These are phyloP conservation scores for Rhodotorula taiwanensis DNA, from an alignment of 768 basidiomycete genomes.

Conservation along the genomic window DNA sequence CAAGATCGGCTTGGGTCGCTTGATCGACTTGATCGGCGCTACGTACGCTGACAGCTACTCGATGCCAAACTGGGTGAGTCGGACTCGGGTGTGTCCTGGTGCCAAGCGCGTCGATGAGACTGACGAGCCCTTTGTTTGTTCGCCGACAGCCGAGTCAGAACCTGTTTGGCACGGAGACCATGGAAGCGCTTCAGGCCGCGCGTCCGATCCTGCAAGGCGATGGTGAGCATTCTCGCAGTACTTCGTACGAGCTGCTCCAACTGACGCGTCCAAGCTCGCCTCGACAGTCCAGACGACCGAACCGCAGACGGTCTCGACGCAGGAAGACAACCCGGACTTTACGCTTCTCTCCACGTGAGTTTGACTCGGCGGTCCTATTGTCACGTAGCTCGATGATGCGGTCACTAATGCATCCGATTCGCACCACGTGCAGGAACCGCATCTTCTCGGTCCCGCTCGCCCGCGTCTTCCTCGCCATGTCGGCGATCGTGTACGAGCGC, in stretches of 20 bases:
- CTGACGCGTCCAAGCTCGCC: not conserved
- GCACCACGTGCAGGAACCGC: slow-evolving; percentile 13
- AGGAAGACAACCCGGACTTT: slow-evolving; percentile 13
- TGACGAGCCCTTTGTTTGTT: not conserved
- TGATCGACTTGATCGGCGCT: not conserved
- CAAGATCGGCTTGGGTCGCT: not conserved
- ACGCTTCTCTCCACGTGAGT: slow-evolving; percentile 13
- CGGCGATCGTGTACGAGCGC: slow-evolving; percentile 26
- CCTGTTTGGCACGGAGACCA: slow-evolving; percentile 1
- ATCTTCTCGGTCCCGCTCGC: slow-evolving; percentile 28
- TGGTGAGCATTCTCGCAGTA: not conserved
- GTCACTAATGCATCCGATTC: too few species aligned
- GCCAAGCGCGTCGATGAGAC: not conserved
- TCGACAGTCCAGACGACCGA: not conserved
- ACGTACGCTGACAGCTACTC: slow-evolving; percentile 8
- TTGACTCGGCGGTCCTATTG: too few species aligned
- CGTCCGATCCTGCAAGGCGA: not conserved
- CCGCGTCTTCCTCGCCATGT: slow-evolving; percentile 22
- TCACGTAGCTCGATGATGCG: too few species aligned
- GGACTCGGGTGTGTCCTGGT: not conserved
- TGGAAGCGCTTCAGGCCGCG: slow-evolving; percentile 3
- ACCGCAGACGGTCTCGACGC: not conserved
- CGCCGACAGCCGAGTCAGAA: slow-evolving; percentile 8
- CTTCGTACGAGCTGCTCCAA: too few species aligned
- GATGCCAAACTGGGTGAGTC: slow-evolving; percentile 22